Base-by-base conservation (phyloP, 2,329 filamentous ascomycete genomes). In the Gliomastix tumulicola region DNA sequence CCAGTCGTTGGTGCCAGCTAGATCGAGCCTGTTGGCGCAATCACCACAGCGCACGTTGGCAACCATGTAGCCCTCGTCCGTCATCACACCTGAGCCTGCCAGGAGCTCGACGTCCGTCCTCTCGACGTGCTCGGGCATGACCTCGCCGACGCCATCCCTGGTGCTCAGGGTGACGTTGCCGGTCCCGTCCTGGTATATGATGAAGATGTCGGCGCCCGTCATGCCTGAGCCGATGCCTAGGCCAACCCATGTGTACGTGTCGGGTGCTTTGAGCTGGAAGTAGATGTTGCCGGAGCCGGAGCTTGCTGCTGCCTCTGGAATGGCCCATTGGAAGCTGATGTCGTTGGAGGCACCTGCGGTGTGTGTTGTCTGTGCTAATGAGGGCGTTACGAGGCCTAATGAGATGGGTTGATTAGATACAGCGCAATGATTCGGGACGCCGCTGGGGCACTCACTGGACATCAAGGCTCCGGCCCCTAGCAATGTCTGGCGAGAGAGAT, bases 161-260 rank as follows among this genome's bases (percentile, higher is more conserved):
- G 77, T 66, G 42, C 76, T 81, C 36, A 82, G 50, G 2, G 79
- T 83, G 16, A 82, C 65, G 49, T 82, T 81, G 42, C 71, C 70
- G 4, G 47, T 44, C 40, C 74, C 74, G 44, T 78, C 65, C 32
- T 71, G 57, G 53, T 83, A 83, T 45, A 82, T 63, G 48, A 83
- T 44, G 49, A 83, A 81, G 39, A 82, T 79, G 50, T 77, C 71
- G 34, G 77, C 55, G 21, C 66, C 71, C 11, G 51, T 28, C 79
- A 83, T 83, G 30, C 44, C 41, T 0, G 49, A 46, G 32, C 79
- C 79, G 22, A 72, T 74, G 22, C 74, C 79, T n/a, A 82, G 59
- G 10, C 64, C 71, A 12, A 79, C 65, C 79, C 79, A 83, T 41
- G 54, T 47, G 49, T 71, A 71, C 6, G 57, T 59, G 3, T 63